Conservation (phyloP, 2,329 filamentous ascomycete genomes). For the Exophiala aquamarina region DNA sequence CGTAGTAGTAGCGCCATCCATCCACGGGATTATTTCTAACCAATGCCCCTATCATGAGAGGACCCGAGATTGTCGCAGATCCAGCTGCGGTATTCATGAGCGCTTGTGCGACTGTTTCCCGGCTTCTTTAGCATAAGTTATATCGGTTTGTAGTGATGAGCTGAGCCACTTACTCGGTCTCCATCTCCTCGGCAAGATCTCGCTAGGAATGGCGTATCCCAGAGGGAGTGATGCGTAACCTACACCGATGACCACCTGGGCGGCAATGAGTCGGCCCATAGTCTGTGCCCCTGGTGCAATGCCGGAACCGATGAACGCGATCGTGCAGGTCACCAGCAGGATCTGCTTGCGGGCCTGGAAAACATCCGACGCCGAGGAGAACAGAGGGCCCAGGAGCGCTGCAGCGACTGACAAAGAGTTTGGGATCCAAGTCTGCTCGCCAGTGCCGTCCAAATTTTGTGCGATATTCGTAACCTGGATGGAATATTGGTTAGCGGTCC, state of each 20-base stretch:
- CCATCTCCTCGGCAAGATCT: slow-evolving; percentile 14
- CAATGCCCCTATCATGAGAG: slow-evolving; percentile 21
- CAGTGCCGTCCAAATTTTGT: not conserved
- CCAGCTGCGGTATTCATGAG: slow-evolving; percentile 21
- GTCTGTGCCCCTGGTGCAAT: slow-evolving; percentile 9
- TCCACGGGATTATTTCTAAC: slow-evolving; percentile 9
- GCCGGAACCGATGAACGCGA: slow-evolving; percentile 10
- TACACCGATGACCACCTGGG: slow-evolving; percentile 9
- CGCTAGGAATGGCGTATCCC: slow-evolving; percentile 8
- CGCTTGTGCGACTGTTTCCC: slow-evolving; percentile 24
- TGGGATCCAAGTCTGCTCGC: slow-evolving; percentile 7
- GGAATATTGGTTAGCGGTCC: no score
- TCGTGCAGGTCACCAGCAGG: slow-evolving; percentile 15
- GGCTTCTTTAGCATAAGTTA: not conserved
- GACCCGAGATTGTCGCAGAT: slow-evolving; percentile 18
- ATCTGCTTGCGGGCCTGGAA: slow-evolving; percentile 17
- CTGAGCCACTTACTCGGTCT: slow-evolving; percentile 20
- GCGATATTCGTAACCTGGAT: slow-evolving; percentile 8
- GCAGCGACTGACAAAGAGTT: slow-evolving; percentile 8
- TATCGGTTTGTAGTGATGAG: not conserved
- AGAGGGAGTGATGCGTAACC: slow-evolving; percentile 7
- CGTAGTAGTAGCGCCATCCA: slow-evolving; percentile 25
- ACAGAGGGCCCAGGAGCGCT: slow-evolving; percentile 9
- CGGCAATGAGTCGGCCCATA: slow-evolving; percentile 9
- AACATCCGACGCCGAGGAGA: slow-evolving; percentile 10